Evolutionary conservation across 1,139 yeast genomes (phyloP).

Genomic region (Pichia sp.): DNA sequence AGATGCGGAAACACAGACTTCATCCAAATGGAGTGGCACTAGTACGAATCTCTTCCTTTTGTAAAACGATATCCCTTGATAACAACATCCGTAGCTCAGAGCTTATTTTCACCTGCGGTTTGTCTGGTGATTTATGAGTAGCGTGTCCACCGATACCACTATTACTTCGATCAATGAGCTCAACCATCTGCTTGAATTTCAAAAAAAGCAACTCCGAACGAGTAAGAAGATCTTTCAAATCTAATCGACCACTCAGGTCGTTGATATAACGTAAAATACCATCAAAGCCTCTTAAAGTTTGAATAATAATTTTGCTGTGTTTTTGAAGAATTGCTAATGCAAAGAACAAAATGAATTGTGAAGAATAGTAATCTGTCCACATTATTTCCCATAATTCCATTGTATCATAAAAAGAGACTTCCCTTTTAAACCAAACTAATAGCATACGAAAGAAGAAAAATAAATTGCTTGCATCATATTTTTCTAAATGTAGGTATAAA

Average conservation of each 20-base stretch:
- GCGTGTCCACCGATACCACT: slow-evolving; percentile 27
- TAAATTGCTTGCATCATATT: slow-evolving; percentile 82
- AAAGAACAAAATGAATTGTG: slow-evolving; percentile 82
- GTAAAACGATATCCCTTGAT: too few species aligned
- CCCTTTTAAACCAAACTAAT: slow-evolving; percentile 92
- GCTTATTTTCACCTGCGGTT: too few species aligned
- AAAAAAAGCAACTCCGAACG: slow-evolving; percentile 78
- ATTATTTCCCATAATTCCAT: slow-evolving; percentile 82
- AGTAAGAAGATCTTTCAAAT: slow-evolving; percentile 66
- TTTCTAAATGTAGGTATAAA: slow-evolving; percentile 72
- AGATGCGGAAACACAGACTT: too few species aligned
- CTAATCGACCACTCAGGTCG: slow-evolving; percentile 68
- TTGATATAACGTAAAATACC: slow-evolving; percentile 91
- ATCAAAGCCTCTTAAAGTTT: slow-evolving; percentile 72
- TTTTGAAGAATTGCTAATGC: slow-evolving; percentile 85
- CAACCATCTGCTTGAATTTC: slow-evolving; percentile 72
- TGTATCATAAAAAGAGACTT: slow-evolving; percentile 75
- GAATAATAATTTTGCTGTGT: slow-evolving; percentile 71
- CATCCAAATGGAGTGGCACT: too few species aligned
- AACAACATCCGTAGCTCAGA: too few species aligned
- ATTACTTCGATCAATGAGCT: slow-evolving; percentile 61
- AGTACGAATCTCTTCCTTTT: too few species aligned
- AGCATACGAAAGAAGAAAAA: slow-evolving; percentile 94
- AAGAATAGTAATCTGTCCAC: slow-evolving; percentile 80
- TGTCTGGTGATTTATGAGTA: too few species aligned